These are phyloP conservation scores for Boletus insuetus DNA, from an alignment of 768 basidiomycete genomes.

Conservation along the genomic window DNA sequence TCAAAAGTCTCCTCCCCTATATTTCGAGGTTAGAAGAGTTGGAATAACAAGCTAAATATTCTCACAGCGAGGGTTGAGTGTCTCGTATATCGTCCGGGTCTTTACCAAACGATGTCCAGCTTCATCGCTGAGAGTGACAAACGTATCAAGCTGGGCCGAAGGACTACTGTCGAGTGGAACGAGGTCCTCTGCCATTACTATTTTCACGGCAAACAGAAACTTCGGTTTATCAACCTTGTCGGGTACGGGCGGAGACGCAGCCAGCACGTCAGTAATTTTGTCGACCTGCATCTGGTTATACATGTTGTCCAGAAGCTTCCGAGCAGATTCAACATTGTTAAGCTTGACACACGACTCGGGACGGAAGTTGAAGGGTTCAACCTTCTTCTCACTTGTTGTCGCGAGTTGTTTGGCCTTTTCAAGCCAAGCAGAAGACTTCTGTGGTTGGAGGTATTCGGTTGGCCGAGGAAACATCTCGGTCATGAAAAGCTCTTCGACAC, in stretches of 20 bases:
- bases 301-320: constrained; percentile 88
- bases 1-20: constrained; percentile 98
- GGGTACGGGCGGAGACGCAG: constrained; percentile 62
- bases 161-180: constrained; percentile 72
- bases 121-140: constrained; percentile 93
- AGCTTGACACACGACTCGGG: constrained; percentile 95
- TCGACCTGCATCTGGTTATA: constrained; percentile 92
- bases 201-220: constrained; percentile 92
- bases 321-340: constrained; percentile 94
- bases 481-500: constrained; percentile 86
- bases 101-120: constrained; percentile 87
- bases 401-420: constrained; percentile 82
- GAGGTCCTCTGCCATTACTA: constrained; percentile 88
- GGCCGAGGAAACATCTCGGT: constrained; percentile 92
- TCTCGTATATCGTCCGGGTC: constrained; percentile 94
- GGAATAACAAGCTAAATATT: constrained; percentile 7
- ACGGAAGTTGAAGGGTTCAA: constrained; percentile 93
- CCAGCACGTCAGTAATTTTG: constrained; percentile 66
- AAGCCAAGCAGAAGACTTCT: constrained; percentile 86
- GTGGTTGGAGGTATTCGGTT: constrained; percentile 73
- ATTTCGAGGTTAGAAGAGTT: constrained; percentile 2
- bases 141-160: constrained; percentile 83
- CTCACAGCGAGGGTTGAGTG: constrained; percentile 85
- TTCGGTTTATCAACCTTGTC: constrained; percentile 63
- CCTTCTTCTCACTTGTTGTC: constrained; percentile 79